Evolutionary conservation across 352 stramenopile genomes (phyloP), one percentile per base, ranked within the genome.

Genomic region (Blastocystis sp.): DNA sequence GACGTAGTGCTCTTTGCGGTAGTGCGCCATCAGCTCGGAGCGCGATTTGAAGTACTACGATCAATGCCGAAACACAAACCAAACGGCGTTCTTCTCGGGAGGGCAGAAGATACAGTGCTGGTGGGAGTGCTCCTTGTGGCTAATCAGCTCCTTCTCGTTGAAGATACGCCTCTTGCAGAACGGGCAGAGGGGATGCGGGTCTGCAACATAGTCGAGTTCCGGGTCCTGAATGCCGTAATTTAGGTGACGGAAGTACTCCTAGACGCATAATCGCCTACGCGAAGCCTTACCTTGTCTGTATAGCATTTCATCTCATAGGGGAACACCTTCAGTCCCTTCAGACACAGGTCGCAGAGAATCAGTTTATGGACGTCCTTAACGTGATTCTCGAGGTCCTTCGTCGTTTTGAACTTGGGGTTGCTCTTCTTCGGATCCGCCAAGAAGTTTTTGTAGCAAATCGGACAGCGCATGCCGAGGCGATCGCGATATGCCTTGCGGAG

Each of bases 101-200:
- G 71, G 71, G 21, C 71, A 81, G 71, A 81, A 81, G 48, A 81
- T 81, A 7, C 71, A 81, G 71, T 65, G 48, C n/a, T 81, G 71
- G 43, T 81, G 71, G 4, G 42, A 64, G 43, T 21, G 38, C 40
- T 81, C 71, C 17, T 66, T 19, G 43, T 81, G 71, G 3, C 28
- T 21, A 14, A 60, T 64, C n/a, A 81, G 60, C 28, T 24, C n/a
- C n/a, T 81, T 64, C 17, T 81, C 71, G 43, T 81, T 54, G 60
- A 81, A 81, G 42, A 65, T 43, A n/a, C 42, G 71, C 59, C 66
- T 81, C 19, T 81, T 19, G 57, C 71, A 81, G 71, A 81, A 81
- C 17, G 21, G 43, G 43, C 71, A 81, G 3, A 81, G 48, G 9
- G 71, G 48, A 21, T 81, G 71, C 21, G 71, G 71, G n/a, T 81